Conservation (phyloP, 352 stramenopile genomes). For the Pythium brassicae region DNA sequence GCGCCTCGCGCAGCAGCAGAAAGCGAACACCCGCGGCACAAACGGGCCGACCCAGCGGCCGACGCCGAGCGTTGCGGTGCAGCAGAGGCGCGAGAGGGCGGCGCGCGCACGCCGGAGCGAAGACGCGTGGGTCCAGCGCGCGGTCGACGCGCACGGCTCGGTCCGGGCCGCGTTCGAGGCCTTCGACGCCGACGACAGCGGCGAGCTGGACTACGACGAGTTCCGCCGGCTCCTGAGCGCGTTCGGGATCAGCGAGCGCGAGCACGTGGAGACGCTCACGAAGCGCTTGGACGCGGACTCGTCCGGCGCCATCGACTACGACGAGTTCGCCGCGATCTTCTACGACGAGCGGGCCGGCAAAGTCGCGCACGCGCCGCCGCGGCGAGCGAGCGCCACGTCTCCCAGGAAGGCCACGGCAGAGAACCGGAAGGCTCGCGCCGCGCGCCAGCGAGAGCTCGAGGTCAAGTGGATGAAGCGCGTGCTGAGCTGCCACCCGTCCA, state of each 20-base stretch:
- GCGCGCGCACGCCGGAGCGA: constrained; percentile 27
- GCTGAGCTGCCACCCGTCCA: constrained; percentile 49
- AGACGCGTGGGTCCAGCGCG: constrained; percentile 45
- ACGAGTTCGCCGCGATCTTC: constrained; percentile 66
- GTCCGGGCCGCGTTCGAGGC: constrained; percentile 32
- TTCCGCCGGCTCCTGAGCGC: constrained; percentile 40
- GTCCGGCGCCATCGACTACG: constrained; percentile 48
- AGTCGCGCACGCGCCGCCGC: not conserved
- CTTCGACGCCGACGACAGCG: constrained; percentile 43
- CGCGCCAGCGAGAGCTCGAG: constrained; percentile 40
- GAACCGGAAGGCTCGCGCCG: constrained; percentile 21
- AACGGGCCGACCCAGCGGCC: not conserved
- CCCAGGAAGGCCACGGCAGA: constrained; percentile 9
- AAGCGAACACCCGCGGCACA: not conserved
- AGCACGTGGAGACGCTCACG: constrained; percentile 42
- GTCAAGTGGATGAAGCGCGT: constrained; percentile 63
- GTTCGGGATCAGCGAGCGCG: constrained; percentile 39
- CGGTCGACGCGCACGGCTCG: constrained; percentile 24
- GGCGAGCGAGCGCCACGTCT: not conserved
- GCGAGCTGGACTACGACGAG: constrained; percentile 37
- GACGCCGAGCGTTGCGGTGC: not conserved
- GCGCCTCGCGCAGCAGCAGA: constrained; percentile 15
- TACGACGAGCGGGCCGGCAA: constrained; percentile 21
- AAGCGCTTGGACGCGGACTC: constrained; percentile 38
- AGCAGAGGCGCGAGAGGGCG: constrained; percentile 23